Evolutionary conservation across 768 basidiomycete genomes (phyloP).

Genomic region (Auricularia cornea): DNA sequence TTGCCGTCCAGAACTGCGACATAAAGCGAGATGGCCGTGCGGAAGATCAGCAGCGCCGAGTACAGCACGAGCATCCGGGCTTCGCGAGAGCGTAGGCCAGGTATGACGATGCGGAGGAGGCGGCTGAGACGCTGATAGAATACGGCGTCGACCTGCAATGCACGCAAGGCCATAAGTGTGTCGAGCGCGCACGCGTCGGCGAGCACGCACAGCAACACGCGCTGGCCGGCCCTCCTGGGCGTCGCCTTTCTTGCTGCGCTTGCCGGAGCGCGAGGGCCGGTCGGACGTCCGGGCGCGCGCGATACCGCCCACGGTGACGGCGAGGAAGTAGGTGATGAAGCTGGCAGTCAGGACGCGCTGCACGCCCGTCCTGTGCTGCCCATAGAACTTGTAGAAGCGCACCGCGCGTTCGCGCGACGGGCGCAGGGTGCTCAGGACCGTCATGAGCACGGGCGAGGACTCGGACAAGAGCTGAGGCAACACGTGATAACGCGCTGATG

Average conservation of each 20-base stretch:
- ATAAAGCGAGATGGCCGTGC: conserved; percentile 89
- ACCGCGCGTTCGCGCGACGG: neutral
- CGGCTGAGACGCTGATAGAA: conserved; percentile 76
- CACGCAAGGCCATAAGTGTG: neutral
- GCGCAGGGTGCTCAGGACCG: neutral
- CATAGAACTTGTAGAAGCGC: conserved; percentile 43
- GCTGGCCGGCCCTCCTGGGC: conserved; percentile 35
- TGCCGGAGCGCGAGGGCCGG: conserved; percentile 20
- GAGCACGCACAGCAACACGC: conserved; percentile 56
- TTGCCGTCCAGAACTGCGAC: conserved; percentile 91
- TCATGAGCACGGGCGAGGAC: neutral
- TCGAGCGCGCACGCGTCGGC: neutral
- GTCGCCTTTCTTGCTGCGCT: conserved; percentile 29
- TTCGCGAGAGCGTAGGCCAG: conserved; percentile 76
- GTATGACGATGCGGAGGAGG: conserved; percentile 84
- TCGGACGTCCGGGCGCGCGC: conserved; percentile 29
- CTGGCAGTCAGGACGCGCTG: conserved; percentile 61
- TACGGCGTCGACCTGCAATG: conserved; percentile 70
- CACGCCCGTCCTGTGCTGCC: conserved; percentile 55
- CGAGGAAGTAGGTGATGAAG: conserved; percentile 66
- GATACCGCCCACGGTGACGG: conserved; percentile 52
- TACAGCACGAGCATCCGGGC: conserved; percentile 82
- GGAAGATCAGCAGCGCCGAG: conserved; percentile 76
- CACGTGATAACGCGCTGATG: neutral
- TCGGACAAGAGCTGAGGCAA: no score